Evolutionary conservation across 1,284 basidiomycete species (phyloP).

Genomic region (Irpex sp.): DNA sequence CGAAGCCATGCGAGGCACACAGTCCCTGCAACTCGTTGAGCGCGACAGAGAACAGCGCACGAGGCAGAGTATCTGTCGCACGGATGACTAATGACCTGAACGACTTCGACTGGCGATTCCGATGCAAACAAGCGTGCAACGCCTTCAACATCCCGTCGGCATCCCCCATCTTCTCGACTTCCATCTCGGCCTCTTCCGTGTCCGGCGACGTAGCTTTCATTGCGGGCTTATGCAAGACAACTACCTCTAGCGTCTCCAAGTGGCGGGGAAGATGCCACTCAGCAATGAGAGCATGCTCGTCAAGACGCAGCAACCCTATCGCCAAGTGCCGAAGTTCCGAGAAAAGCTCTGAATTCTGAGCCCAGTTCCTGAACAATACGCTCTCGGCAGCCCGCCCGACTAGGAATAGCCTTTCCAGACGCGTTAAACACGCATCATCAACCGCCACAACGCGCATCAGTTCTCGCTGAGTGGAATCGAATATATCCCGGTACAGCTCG

Average conservation of each 20-base stretch:
- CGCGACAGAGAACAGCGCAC: neutral
- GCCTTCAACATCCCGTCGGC: constrained; percentile 2
- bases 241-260: constrained; percentile 8
- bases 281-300: constrained; percentile 2
- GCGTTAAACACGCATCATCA: constrained; percentile 1
- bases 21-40: constrained; percentile 1
- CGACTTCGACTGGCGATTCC: constrained; percentile 10
- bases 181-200: neutral
- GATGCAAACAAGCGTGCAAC: constrained; percentile 7
- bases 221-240: constrained; percentile 2
- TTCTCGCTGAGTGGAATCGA: neutral
- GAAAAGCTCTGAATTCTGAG: neutral
- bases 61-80: neutral
- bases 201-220: neutral
- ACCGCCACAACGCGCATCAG: constrained; percentile 2
- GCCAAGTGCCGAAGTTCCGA: constrained; percentile 1
- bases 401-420: constrained; percentile 5
- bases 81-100: constrained; percentile 8
- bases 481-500: constrained; percentile 8
- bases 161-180: constrained; percentile 2
- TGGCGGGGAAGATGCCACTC: constrained; percentile 5
- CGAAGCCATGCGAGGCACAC: constrained; percentile 3
- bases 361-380: constrained; percentile 4
- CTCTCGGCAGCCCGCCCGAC: constrained; percentile 6
- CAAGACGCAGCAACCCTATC: constrained; percentile 3